Evolutionary conservation across 1,139 yeast species (phyloP).

Genomic region (Pneumocystis wakefieldiae): DNA sequence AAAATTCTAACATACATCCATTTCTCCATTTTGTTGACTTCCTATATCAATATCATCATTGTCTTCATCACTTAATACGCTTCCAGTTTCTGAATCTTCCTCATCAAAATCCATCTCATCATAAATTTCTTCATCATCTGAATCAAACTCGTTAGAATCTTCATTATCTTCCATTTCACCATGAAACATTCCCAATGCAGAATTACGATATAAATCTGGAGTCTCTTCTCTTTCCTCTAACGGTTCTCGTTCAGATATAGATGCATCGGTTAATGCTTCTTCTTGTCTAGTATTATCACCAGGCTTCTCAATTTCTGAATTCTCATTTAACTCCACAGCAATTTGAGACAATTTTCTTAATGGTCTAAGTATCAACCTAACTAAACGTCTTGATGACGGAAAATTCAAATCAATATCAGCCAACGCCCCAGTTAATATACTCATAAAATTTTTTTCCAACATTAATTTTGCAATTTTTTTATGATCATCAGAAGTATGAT

Average conservation of each 20-base stretch:
- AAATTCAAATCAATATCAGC: constrained; percentile 56
- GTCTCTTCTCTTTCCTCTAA: constrained; percentile 48
- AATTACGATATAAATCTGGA: constrained; percentile 70
- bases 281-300: constrained; percentile 27
- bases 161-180: constrained; percentile 46
- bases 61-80: constrained; percentile 20
- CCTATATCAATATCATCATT: constrained; percentile 24
- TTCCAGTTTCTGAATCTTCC: constrained; percentile 15
- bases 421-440: constrained; percentile 40
- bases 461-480: constrained; percentile 40
- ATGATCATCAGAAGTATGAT: constrained; percentile 17
- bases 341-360: constrained; percentile 44
- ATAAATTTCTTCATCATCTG: constrained; percentile 22
- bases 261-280: constrained; percentile 8
- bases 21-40: constrained; percentile 19
- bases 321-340: constrained; percentile 21
- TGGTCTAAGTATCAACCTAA: constrained; percentile 45
- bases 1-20: constrained; percentile 17
- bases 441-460: constrained; percentile 51
- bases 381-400: constrained; percentile 47
- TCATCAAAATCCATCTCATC: constrained; percentile 20
- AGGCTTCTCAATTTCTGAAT: constrained; percentile 36
- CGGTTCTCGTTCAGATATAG: constrained; percentile 25
- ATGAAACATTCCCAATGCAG: constrained; percentile 77
- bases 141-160: constrained; percentile 19